Percentiles rank a stretch among this genome's conserved stretches.
These are phyloP conservation scores for Heritiera fomes DNA, from an alignment of 345 rosid genomes.

Conservation along the genomic window DNA sequence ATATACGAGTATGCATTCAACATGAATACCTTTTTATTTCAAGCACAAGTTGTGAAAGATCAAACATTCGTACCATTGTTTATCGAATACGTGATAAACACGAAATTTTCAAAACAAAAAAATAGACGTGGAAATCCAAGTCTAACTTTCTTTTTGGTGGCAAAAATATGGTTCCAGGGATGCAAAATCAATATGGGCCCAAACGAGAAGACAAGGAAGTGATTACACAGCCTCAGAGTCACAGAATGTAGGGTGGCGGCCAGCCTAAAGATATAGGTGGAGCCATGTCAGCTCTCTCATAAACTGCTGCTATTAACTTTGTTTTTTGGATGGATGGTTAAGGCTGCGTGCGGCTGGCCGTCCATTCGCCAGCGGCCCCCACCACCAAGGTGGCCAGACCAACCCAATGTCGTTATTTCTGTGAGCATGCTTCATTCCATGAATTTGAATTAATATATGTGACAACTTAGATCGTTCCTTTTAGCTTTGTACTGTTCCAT, in stretches of 20 bases:
- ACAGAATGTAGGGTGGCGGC: not conserved
- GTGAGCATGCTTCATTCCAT: not conserved
- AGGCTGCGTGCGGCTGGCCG: not conserved
- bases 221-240: not conserved
- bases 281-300: not conserved
- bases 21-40: too few relatives aligned
- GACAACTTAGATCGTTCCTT: not conserved
- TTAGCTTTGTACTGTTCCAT: not conserved
- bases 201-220: not conserved
- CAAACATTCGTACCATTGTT: too few relatives aligned
- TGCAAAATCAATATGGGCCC: too few relatives aligned
- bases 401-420: not conserved
- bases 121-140: too few relatives aligned
- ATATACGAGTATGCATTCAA: too few relatives aligned
- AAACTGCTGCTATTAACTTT: not conserved
- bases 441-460: too few relatives aligned
- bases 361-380: conserved; percentile 9
- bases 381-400: not conserved
- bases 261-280: conserved; percentile 2
- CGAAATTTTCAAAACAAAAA: too few relatives aligned
- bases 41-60: too few relatives aligned
- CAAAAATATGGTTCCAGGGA: not conserved
- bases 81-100: too few relatives aligned
- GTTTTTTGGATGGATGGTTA: not conserved
- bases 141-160: not conserved